phyloP scores from a whole-genome alignment of 768 basidiomycete species.

The Boletus edulis region DNA sequence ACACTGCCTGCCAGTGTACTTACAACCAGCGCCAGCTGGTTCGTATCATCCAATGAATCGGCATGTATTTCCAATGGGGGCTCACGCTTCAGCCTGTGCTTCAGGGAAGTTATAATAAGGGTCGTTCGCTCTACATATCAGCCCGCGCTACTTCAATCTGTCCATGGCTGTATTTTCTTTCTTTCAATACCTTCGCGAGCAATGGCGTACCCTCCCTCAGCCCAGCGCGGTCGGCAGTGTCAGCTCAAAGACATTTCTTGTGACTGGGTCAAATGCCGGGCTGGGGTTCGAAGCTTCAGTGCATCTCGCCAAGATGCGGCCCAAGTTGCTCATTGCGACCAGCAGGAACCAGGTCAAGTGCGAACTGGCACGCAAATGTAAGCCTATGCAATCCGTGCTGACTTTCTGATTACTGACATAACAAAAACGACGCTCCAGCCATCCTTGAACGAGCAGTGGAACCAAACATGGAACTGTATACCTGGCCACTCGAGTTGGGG shows the following conservation, averaged over 20 bases:
- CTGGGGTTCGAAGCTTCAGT: conserved; percentile 30
- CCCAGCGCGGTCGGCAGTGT: conserved; percentile 30
- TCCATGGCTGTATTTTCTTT: conserved; percentile 14
- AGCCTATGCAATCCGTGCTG: background rate
- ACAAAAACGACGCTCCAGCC: background rate
- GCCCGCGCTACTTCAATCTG: background rate
- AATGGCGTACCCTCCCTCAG: conserved; percentile 22
- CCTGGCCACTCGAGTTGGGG: conserved; percentile 35
- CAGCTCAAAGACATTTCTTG: conserved; percentile 45
- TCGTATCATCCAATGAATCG: too few relatives aligned
- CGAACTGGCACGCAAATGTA: conserved; percentile 19
- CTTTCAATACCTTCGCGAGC: conserved; percentile 20
- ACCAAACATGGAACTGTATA: conserved; percentile 13
- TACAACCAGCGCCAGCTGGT: too few relatives aligned
- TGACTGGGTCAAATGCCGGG: conserved; percentile 50
- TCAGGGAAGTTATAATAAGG: too few relatives aligned
- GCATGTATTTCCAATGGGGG: too few relatives aligned
- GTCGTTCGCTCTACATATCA: too few relatives aligned
- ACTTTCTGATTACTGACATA: background rate
- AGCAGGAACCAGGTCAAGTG: conserved; percentile 32
- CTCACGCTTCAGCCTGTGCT: too few relatives aligned
- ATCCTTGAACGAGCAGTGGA: conserved; percentile 15
- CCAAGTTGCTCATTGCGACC: conserved; percentile 32
- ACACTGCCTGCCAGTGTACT: too few relatives aligned
- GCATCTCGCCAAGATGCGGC: conserved; percentile 32